Evolutionary conservation across 2,329 filamentous ascomycete genomes (phyloP).

Genomic region (Cercospora berteroae): DNA sequence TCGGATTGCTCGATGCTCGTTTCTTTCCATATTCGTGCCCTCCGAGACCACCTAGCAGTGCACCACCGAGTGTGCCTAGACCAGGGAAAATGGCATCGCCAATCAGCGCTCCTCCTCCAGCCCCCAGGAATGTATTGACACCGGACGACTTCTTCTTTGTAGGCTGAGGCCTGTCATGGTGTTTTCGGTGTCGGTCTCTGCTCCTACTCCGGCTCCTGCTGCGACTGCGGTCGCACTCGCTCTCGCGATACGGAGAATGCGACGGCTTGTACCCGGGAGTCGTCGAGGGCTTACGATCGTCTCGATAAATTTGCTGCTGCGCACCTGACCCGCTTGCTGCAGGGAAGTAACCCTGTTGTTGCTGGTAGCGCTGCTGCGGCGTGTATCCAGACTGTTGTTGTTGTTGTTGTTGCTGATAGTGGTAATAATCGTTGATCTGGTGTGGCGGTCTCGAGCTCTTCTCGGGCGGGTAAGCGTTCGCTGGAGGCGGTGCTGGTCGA

Average conservation of each 20-base stretch:
- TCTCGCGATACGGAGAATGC: slow-evolving; percentile 18
- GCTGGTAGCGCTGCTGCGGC: slow-evolving; percentile 12
- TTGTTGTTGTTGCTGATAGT: slow-evolving; percentile 22
- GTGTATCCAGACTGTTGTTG: slow-evolving; percentile 21
- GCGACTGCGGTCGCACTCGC: slow-evolving; percentile 21
- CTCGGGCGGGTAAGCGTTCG: slow-evolving; percentile 19
- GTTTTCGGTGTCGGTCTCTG: slow-evolving; percentile 21
- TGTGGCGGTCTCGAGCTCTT: slow-evolving; percentile 20
- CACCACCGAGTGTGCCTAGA: slow-evolving; percentile 39
- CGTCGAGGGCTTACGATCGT: slow-evolving; percentile 16
- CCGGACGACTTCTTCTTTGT: slow-evolving; percentile 28
- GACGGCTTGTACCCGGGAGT: slow-evolving; percentile 22
- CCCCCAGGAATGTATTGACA: slow-evolving; percentile 45
- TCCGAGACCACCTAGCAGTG: slow-evolving; percentile 44
- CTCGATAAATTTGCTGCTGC: slow-evolving; percentile 20
- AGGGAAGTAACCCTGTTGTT: not conserved
- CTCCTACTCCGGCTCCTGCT: slow-evolving; percentile 26
- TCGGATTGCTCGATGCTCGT: slow-evolving; percentile 26
- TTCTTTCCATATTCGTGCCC: slow-evolving; percentile 43
- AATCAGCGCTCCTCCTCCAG: slow-evolving; percentile 45
- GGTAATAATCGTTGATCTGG: slow-evolving; percentile 8
- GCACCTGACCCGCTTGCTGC: slow-evolving; percentile 10
- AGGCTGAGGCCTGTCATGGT: slow-evolving; percentile 19
- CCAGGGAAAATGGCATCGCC: slow-evolving; percentile 45
- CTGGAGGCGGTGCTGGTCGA: slow-evolving; percentile 26